Evolutionary conservation across 495 filamentous ascomycete species (phyloP).

Genomic region (Tetracladium marchalianum): DNA sequence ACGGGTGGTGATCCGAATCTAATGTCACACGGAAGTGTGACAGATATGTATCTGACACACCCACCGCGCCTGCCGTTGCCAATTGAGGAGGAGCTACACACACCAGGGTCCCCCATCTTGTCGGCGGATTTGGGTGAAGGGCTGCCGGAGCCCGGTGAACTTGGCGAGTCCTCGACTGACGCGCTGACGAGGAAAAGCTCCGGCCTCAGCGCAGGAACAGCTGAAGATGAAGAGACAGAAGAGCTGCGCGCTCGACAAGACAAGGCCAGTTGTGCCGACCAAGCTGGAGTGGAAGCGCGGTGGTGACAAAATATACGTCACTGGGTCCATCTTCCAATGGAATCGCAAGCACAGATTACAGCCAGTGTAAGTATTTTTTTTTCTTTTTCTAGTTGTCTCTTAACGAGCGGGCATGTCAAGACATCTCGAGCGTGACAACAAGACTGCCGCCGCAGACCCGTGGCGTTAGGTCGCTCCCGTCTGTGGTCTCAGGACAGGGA

Average conservation of each 20-base stretch:
- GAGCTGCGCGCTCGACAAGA: constrained; percentile 61
- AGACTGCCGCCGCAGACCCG: too few relatives aligned
- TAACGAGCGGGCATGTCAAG: too few relatives aligned
- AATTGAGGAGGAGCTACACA: constrained; percentile 79
- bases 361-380: constrained; percentile 58
- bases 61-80: constrained; percentile 83
- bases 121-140: too few relatives aligned
- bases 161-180: too few relatives aligned
- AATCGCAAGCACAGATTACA: constrained; percentile 80
- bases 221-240: constrained; percentile 62
- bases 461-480: too few relatives aligned
- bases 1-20: constrained; percentile 23
- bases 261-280: constrained; percentile 64
- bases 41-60: constrained; percentile 51
- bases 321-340: constrained; percentile 94
- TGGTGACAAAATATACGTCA: constrained; percentile 80
- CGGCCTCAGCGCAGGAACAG: too few relatives aligned
- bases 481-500: too few relatives aligned
- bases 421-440: too few relatives aligned
- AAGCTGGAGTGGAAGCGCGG: constrained; percentile 69
- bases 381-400: background rate
- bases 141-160: too few relatives aligned
- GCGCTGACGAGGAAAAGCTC: too few relatives aligned
- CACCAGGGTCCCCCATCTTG: constrained; percentile 81
- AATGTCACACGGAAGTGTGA: too few relatives aligned